Conservation (phyloP, 306 rosid genomes). For the Fagus crenata region DNA sequence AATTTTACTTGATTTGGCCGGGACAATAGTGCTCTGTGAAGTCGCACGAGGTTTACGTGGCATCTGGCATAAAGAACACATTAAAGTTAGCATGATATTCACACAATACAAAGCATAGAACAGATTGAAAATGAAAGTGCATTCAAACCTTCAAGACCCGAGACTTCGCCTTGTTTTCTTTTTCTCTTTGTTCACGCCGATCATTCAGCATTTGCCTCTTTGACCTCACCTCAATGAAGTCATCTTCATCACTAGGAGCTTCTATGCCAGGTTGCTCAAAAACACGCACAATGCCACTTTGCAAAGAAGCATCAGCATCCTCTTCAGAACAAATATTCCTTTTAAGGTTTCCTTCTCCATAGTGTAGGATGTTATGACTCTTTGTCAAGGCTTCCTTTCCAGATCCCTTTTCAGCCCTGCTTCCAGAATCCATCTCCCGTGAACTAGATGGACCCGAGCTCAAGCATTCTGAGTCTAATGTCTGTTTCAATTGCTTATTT, state of each 20-base stretch:
- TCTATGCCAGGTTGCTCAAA: conserved; percentile 98
- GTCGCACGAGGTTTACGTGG: conserved; percentile 57
- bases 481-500: conserved; percentile 52
- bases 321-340: conserved; percentile 73
- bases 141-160: conserved; percentile 64
- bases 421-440: conserved; percentile 51
- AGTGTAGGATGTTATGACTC: conserved; percentile 45
- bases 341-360: conserved; percentile 73
- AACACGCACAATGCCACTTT: conserved; percentile 87
- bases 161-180: conserved; percentile 83
- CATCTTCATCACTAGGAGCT: conserved; percentile 96
- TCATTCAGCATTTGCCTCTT: conserved; percentile 96
- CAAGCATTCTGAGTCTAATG: conserved; percentile 36
- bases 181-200: conserved; percentile 90
- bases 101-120: conserved; percentile 22
- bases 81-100: conserved; percentile 14
- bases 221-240: conserved; percentile 95
- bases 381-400: conserved; percentile 50
- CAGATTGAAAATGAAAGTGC: conserved; percentile 15
- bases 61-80: conserved; percentile 44
- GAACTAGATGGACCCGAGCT: conserved; percentile 38
- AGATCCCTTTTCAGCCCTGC: conserved; percentile 49
- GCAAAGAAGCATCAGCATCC: conserved; percentile 79
- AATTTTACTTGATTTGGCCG: conserved; percentile 50
- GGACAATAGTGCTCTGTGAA: conserved; percentile 34